A percentile compares a stretch with the other conserved stretches of the same genome.
phyloP scores from a whole-genome alignment of 2,329 filamentous ascomycete genomes.

The Colletotrichum sansevieriae region DNA sequence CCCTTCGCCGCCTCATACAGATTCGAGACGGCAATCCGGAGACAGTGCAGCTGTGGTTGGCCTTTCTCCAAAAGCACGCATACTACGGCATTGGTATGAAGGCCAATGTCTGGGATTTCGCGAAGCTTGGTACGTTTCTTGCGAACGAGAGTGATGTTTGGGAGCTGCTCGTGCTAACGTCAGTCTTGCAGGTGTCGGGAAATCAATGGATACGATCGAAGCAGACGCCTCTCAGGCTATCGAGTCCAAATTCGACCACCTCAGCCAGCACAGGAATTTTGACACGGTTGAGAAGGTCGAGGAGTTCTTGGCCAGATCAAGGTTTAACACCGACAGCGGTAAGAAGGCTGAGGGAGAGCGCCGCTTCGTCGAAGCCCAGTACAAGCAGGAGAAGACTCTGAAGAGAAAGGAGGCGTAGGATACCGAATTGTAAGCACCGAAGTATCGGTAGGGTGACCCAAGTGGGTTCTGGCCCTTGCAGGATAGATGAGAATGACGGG shows the following conservation, averaged over 20 bases:
- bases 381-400: conserved; percentile 18
- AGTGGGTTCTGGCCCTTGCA: neutral
- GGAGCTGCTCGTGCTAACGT: neutral
- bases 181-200: conserved; percentile 58
- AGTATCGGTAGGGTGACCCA: no score
- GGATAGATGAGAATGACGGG: neutral
- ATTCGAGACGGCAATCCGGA: conserved; percentile 93
- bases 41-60: conserved; percentile 90
- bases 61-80: conserved; percentile 90
- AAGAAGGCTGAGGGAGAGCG: conserved; percentile 32
- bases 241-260: conserved; percentile 66
- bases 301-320: conserved; percentile 67
- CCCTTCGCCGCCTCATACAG: conserved; percentile 86
- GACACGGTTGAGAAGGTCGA: conserved; percentile 68
- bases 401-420: conserved; percentile 18
- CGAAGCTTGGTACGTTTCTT: conserved; percentile 66
- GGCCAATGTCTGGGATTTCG: conserved; percentile 94
- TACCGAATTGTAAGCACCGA: neutral
- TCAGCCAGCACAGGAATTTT: conserved; percentile 65
- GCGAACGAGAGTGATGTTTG: neutral
- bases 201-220: conserved; percentile 64
- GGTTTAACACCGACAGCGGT: conserved; percentile 52
- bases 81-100: conserved; percentile 99
- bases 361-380: conserved; percentile 28
- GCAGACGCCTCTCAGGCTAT: conserved; percentile 58